A percentile compares a stretch with the other conserved stretches of the same genome.
Conservation (phyloP, 2,329 filamentous ascomycete genomes). For the Coniochaeta sp. region DNA sequence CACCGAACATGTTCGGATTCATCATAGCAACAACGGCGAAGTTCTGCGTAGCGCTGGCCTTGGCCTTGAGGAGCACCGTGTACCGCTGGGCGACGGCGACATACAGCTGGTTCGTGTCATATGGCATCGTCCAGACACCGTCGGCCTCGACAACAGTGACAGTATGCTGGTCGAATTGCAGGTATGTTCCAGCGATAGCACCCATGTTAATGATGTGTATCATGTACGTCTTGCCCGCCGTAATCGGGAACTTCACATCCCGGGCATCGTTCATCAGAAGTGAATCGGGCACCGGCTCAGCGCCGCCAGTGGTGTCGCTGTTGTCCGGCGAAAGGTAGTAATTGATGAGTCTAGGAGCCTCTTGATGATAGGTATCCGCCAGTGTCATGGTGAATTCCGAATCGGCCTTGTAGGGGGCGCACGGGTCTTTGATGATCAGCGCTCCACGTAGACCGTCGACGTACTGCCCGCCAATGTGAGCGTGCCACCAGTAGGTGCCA, state of each 20-base stretch:
- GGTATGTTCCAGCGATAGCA: slow-evolving; percentile 59
- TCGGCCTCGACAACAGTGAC: slow-evolving; percentile 66
- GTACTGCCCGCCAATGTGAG: slow-evolving; percentile 47
- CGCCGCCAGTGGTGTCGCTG: slow-evolving; percentile 32
- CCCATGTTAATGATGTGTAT: slow-evolving; percentile 66
- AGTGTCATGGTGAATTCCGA: slow-evolving; percentile 56
- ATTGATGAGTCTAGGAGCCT: slow-evolving; percentile 37
- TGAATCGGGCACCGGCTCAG: slow-evolving; percentile 58
- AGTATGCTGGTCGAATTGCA: slow-evolving; percentile 60
- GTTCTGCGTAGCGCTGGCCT: slow-evolving; percentile 51
- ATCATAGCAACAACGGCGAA: slow-evolving; percentile 61
- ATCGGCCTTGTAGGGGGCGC: slow-evolving; percentile 49
- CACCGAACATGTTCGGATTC: slow-evolving; percentile 63
- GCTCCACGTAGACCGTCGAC: slow-evolving; percentile 58
- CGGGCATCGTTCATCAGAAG: slow-evolving; percentile 64
- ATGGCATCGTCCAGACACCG: slow-evolving; percentile 56
- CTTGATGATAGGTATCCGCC: slow-evolving; percentile 62
- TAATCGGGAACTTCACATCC: slow-evolving; percentile 48
- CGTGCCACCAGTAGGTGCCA: slow-evolving; percentile 75
- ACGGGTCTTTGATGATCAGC: slow-evolving; percentile 54
- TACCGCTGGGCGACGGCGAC: slow-evolving; percentile 59
- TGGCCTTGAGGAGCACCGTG: slow-evolving; percentile 55
- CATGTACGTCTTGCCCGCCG: slow-evolving; percentile 63
- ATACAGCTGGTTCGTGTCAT: slow-evolving; percentile 55
- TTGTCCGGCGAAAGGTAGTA: slow-evolving; percentile 42